Evolutionary conservation across 176 grass and related monocot species (phyloP).

Genomic region (Eleusine indica): DNA sequence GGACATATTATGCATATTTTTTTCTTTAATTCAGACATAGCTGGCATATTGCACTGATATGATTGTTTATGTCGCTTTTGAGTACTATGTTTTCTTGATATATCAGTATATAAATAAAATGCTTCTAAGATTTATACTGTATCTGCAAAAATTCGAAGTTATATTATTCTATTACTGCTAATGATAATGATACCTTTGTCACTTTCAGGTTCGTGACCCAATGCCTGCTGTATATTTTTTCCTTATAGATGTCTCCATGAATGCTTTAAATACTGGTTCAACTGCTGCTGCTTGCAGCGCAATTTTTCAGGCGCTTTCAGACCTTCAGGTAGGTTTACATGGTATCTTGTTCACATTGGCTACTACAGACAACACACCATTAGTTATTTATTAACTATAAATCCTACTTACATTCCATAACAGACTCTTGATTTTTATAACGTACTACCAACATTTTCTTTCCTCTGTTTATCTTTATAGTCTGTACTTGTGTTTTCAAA

Average conservation of each 20-base stretch:
- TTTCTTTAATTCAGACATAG: not conserved
- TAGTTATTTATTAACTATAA: not conserved
- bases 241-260: conserved; percentile 95
- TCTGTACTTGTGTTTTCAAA: not conserved
- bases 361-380: not conserved
- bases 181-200: not conserved
- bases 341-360: conserved; percentile 16
- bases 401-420: conserved; percentile 2
- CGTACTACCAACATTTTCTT: not conserved
- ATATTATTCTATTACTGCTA: not conserved
- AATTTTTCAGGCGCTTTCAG: conserved; percentile 78
- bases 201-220: conserved; percentile 91
- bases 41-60: no score
- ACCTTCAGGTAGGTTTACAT: conserved; percentile 70
- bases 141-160: conserved; percentile 6
- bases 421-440: conserved; percentile 19
- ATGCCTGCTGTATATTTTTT: conserved; percentile 99
- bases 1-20: not conserved
- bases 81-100: not conserved
- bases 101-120: not conserved
- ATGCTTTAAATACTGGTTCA: conserved; percentile 82
- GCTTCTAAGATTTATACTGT: not conserved
- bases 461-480: not conserved
- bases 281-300: conserved; percentile 94
- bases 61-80: no score